These are phyloP conservation scores for Xylariaceae sp. DNA, from an alignment of 2,329 filamentous ascomycete genomes.

Conservation along the genomic window DNA sequence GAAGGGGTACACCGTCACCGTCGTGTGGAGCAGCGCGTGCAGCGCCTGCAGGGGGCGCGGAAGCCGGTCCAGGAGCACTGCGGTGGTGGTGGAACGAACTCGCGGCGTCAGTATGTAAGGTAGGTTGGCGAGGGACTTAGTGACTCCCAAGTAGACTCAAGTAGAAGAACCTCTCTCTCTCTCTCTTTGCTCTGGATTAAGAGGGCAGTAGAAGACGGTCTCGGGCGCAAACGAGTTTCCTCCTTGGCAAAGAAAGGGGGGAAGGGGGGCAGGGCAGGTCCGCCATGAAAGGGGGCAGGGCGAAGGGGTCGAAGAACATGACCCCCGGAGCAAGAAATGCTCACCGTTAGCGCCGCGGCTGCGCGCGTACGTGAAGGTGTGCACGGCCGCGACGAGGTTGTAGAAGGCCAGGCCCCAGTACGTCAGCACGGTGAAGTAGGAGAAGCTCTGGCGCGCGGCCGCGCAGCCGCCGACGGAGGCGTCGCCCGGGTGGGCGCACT, in stretches of 20 bases:
- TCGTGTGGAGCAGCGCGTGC: constrained; percentile 58
- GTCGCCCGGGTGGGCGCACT: constrained; percentile 47
- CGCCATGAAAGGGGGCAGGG: no score
- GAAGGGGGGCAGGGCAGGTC: no score
- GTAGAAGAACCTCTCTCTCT: no score
- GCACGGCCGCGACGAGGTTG: constrained; percentile 57
- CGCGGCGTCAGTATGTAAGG: no score
- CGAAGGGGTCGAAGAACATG: no score
- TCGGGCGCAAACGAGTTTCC: no score
- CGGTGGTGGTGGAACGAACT: constrained; percentile 26
- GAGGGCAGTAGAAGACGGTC: no score
- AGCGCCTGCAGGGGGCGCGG: constrained; percentile 56
- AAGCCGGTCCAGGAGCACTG: constrained; percentile 49
- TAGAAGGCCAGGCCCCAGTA: constrained; percentile 83
- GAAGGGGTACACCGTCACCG: constrained; percentile 55
- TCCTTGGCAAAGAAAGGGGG: no score
- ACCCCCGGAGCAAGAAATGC: no score
- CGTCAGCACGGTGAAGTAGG: constrained; percentile 74
- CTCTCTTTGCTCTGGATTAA: no score
- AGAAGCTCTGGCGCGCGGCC: constrained; percentile 53
- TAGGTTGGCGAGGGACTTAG: no score
- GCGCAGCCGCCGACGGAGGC: constrained; percentile 34
- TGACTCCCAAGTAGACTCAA: no score
- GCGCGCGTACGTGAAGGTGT: constrained; percentile 61
- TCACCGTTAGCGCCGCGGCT: constrained; percentile 19